Evolutionary conservation across 2,329 filamentous ascomycete genomes (phyloP).

Genomic region (Trichophyton simii): DNA sequence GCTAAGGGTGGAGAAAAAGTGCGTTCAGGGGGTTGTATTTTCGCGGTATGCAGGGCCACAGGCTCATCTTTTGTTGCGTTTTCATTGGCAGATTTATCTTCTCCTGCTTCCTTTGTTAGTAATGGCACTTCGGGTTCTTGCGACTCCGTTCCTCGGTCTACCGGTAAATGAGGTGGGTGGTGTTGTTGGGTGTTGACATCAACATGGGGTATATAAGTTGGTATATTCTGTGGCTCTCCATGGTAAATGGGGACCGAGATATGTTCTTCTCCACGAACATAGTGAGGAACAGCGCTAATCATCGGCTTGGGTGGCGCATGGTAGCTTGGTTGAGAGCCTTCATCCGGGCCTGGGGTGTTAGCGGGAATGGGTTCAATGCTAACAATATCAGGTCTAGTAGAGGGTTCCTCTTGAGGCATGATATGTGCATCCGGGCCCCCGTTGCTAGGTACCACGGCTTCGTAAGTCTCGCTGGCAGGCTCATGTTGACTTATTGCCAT

Average conservation of each 20-base stretch:
- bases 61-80: neutral
- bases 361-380: no score
- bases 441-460: neutral
- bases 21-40: constrained; percentile 20
- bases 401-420: neutral
- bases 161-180: neutral
- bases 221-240: neutral
- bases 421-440: neutral
- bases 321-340: neutral
- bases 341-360: neutral
- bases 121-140: neutral
- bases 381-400: neutral
- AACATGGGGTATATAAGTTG: neutral
- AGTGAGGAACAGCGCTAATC: constrained; percentile 31
- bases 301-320: neutral
- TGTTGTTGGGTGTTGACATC: constrained; percentile 7
- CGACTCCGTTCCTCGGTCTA: neutral
- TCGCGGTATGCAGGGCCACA: neutral
- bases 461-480: neutral
- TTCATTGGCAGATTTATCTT: neutral
- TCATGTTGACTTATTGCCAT: neutral
- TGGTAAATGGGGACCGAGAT: constrained; percentile 17
- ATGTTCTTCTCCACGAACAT: constrained; percentile 35
- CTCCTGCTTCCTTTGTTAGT: neutral
- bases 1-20: constrained; percentile 46